A percentile compares a stretch with the other conserved stretches of the same genome.
Evolutionary conservation across 2,329 filamentous ascomycete species (phyloP).

Genomic region (Elsinoe arachidis): DNA sequence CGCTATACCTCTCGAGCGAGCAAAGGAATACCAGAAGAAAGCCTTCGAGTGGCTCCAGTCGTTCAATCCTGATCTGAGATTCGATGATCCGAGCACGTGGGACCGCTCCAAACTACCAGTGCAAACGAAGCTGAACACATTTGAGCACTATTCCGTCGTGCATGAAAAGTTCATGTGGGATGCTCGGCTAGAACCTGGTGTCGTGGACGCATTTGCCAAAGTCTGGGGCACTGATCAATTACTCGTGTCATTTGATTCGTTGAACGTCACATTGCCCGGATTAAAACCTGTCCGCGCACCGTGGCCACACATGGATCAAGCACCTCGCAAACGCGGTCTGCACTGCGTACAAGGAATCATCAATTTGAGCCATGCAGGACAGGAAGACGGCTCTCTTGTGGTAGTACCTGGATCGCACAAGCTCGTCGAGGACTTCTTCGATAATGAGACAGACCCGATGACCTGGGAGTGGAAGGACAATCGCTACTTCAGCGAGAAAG

Average conservation of each 20-base stretch:
- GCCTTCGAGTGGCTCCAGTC: slow-evolving; percentile 27
- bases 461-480: slow-evolving; percentile 15
- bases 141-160: slow-evolving; percentile 24
- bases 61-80: slow-evolving; percentile 25
- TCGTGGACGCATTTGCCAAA: slow-evolving; percentile 19
- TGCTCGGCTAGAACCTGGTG: slow-evolving; percentile 22
- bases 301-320: slow-evolving; percentile 13
- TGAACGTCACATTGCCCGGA: slow-evolving; percentile 23
- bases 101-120: slow-evolving; percentile 36
- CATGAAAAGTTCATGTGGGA: slow-evolving; percentile 24
- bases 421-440: slow-evolving; percentile 39
- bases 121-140: slow-evolving; percentile 39
- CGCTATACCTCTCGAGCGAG: slow-evolving; percentile 22
- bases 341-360: slow-evolving; percentile 19
- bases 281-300: slow-evolving; percentile 15
- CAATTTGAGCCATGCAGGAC: slow-evolving; percentile 34
- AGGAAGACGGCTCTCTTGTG: slow-evolving; percentile 40
- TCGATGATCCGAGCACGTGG: slow-evolving; percentile 32
- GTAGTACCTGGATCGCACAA: slow-evolving; percentile 37
- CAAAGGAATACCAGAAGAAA: slow-evolving; percentile 24
- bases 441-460: slow-evolving; percentile 24
- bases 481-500: slow-evolving; percentile 19
- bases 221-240: slow-evolving; percentile 22
- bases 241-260: slow-evolving; percentile 21
- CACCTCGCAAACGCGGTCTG: background rate